Base-by-base conservation (phyloP, 805 yeast genomes). In the Barnettozyma pratensis region DNA sequence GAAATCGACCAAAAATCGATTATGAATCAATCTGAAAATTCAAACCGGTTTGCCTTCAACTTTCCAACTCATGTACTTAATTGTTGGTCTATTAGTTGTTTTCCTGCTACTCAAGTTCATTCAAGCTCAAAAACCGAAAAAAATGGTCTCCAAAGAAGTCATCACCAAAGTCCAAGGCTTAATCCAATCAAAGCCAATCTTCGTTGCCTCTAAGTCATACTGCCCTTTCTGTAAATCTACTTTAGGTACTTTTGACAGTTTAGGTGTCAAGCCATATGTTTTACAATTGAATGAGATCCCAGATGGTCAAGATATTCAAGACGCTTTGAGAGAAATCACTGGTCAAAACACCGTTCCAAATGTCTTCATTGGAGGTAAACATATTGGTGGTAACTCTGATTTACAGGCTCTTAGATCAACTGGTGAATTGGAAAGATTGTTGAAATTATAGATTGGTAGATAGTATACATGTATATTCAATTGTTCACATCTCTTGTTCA, bases 281-380 rank as follows among this genome's bases (percentile, higher is more conserved):
- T 70, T 73, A 63, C 74, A 71, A 59, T 54, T 70, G 60, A 59
- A 73, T 68, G 54, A 80, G 74, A 71, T 71, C 50, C 76, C 69
- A n/a, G 91, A 89, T 52, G 97, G 97, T 49, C 69, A 72, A 42
- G 91, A 83, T 32, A 79, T 90, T 57, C 97, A 91, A 72, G 83
- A 72, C 44, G 95, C 95, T 56, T 75, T 92, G 52, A 67, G 65
- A 46, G 80, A 85, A 64, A 68, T 89, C 51, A 87, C 96, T 37
- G 94, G 96, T 51, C 98, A 92, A 75, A 78, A 82, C 57, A 89
- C 97, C 37, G 98, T 92, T 53, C 99, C 99, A 54, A 90, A 86
- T 66, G 78, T 92, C 58, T 92, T 85, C 72, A 89, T 92, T 66
- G 82, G 76, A 42, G 97, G 96, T 52, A 77, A 91, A 70, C 97